Evolutionary conservation across 2,329 filamentous ascomycete genomes (phyloP), one percentile per base, ranked within the genome.

Genomic region (Graphiopsis chlorocephala): DNA sequence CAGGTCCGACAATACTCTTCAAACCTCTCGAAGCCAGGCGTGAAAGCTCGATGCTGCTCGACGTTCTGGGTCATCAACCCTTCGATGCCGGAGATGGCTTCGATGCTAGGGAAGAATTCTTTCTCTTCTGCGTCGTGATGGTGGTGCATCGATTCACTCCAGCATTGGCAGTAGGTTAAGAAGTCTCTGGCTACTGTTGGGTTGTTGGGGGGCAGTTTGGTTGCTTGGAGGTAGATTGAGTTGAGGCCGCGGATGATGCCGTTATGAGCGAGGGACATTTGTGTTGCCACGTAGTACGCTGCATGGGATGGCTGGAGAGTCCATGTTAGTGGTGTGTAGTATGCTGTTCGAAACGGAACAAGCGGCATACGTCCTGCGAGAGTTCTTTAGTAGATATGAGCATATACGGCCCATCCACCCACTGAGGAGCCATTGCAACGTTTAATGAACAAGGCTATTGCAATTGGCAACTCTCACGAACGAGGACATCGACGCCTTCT

Each of bases 211-310:
- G 71, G 71, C 12, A 75, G 60, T 63, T 67, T 66, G 29, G 68
- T 62, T 15, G 72, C 71, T 70, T 75, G 74, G 61, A 71, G 67
- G 66, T 76, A 78, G 50, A 78, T 73, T 50, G 71, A 68, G 70
- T 78, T 78, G 20, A 78, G 69, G 4, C 74, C 72, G n/a, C 76
- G 74, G 26, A 78, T 69, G 3, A 78, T 72, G 57, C 69, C 68
- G 63, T 78, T 77, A 68, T 78, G 77, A 1, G 71, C 75, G 17
- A 73, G 72, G 7, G 73, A 69, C 75, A 77, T 77, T 61, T 78
- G 71, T 14, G 68, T 71, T 52, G 72, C 73, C n/a, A 73, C 69
- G 69, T 76, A 76, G 69, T 74, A 70, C 58, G 75, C 74, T 29
- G 70, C 67, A 60, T 76, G 74, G 15, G 71, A 73, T 11, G 71